Percentiles rank a stretch among this genome's conserved stretches.
Evolutionary conservation across 257 asterid species (phyloP).

Genomic region (Pogostemon cablin): DNA sequence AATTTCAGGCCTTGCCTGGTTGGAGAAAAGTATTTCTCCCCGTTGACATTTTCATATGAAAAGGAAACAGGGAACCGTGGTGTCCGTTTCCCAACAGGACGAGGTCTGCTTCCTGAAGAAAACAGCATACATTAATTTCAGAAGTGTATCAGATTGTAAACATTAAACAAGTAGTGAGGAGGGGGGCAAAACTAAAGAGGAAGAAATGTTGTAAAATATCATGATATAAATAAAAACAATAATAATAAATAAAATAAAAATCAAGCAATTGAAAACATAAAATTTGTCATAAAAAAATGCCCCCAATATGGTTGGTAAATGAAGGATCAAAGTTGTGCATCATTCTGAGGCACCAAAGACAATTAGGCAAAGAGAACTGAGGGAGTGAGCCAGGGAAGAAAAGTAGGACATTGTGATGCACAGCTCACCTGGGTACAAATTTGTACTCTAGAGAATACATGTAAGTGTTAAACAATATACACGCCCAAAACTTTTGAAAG

Average conservation of each 20-base stretch:
- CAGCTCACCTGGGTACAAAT: slow-evolving; percentile 9
- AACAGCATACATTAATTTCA: slow-evolving; percentile 34
- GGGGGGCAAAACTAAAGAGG: slow-evolving; percentile 4
- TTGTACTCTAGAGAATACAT: slow-evolving; percentile 11
- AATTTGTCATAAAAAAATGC: slow-evolving; percentile 5
- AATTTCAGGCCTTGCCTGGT: slow-evolving; percentile 58
- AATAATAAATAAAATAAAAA: slow-evolving; percentile 2
- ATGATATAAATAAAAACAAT: background rate
- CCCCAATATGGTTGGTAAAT: slow-evolving; percentile 15
- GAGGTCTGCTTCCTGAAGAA: slow-evolving; percentile 76
- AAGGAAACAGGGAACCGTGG: slow-evolving; percentile 80
- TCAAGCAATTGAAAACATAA: slow-evolving; percentile 1
- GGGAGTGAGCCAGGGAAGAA: background rate
- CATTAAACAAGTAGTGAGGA: slow-evolving; percentile 28
- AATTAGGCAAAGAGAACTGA: slow-evolving; percentile 17
- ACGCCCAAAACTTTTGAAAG: slow-evolving; percentile 18
- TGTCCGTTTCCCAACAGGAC: slow-evolving; percentile 90
- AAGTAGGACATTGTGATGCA: slow-evolving; percentile 16
- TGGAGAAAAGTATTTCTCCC: slow-evolving; percentile 58
- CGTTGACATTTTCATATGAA: slow-evolving; percentile 53
- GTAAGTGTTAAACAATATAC: slow-evolving; percentile 5
- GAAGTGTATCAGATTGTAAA: slow-evolving; percentile 31
- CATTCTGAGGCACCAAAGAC: slow-evolving; percentile 9
- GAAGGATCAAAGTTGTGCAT: slow-evolving; percentile 12
- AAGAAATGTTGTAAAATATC: no score